Conservation (phyloP, 2,329 filamentous ascomycete genomes). For the Knoxdaviesia proteae region DNA sequence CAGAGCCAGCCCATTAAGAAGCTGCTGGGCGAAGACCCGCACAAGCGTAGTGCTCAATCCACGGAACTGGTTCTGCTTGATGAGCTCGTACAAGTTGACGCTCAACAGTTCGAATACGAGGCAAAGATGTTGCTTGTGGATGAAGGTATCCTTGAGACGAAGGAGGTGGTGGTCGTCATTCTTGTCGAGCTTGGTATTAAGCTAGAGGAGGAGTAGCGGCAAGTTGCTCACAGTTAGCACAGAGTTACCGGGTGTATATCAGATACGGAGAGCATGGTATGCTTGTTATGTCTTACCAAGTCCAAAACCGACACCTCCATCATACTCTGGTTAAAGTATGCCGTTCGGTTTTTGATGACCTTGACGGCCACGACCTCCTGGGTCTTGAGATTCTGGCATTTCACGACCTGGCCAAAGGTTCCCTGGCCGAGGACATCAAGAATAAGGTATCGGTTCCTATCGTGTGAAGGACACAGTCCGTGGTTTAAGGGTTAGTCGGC, state of each 20-base stretch:
- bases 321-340: constrained; percentile 99
- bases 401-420: constrained; percentile 96
- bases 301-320: constrained; percentile 99
- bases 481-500: no score
- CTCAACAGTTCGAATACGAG: constrained; percentile 90
- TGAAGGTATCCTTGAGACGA: constrained; percentile 91
- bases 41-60: constrained; percentile 92
- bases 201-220: constrained; percentile 24
- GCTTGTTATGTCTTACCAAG: constrained; percentile 35
- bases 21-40: constrained; percentile 89
- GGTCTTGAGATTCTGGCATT: constrained; percentile 95
- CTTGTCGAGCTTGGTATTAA: constrained; percentile 97
- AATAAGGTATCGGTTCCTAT: constrained; percentile 83
- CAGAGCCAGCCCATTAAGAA: constrained; percentile 77
- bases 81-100: constrained; percentile 94
- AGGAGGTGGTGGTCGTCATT: constrained; percentile 95
- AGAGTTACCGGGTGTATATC: not conserved
- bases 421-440: constrained; percentile 92
- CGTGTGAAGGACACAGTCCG: constrained; percentile 3
- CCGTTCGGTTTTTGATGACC: constrained; percentile 96
- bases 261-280: not conserved
- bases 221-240: not conserved
- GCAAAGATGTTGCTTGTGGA: constrained; percentile 90
- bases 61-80: constrained; percentile 98
- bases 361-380: constrained; percentile 98